Percentiles rank a stretch among this genome's conserved stretches.
phyloP scores from a whole-genome alignment of 345 rosid genomes.

The Gossypium rotundifolium region DNA sequence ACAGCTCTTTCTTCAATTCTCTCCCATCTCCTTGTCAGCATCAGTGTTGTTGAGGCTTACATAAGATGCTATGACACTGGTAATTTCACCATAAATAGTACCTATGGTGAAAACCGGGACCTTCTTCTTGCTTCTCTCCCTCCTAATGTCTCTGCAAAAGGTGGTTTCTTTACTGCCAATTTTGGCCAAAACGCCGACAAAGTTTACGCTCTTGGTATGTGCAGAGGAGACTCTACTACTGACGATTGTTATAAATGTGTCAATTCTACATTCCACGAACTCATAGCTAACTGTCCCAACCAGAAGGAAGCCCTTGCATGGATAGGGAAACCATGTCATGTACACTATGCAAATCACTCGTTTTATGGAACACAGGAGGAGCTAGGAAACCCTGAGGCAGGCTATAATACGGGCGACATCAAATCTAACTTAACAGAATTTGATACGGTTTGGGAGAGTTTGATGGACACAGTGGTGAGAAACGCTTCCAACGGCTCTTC shows the following conservation, averaged over 20 bases:
- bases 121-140: constrained; percentile 7
- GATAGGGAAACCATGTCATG: background rate
- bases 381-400: background rate
- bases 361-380: constrained; percentile 10
- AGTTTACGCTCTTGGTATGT: constrained; percentile 19
- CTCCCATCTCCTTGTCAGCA: background rate
- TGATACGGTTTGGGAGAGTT: constrained; percentile 21
- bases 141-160: background rate
- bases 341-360: constrained; percentile 14
- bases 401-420: background rate
- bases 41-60: background rate
- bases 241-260: background rate
- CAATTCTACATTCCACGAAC: background rate
- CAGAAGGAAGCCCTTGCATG: constrained; percentile 15
- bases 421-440: constrained; percentile 16
- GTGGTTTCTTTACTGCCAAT: constrained; percentile 12
- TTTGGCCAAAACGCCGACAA: constrained; percentile 13
- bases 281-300: constrained; percentile 14
- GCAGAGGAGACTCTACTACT: constrained; percentile 11
- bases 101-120: constrained; percentile 16
- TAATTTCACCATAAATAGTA: constrained; percentile 12
- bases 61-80: background rate
- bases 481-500: constrained; percentile 25
- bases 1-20: background rate
- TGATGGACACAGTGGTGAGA: constrained; percentile 11